Evolutionary conservation across 192 early-diverging fungal genomes (phyloP).

Genomic region (Podila epicladia): DNA sequence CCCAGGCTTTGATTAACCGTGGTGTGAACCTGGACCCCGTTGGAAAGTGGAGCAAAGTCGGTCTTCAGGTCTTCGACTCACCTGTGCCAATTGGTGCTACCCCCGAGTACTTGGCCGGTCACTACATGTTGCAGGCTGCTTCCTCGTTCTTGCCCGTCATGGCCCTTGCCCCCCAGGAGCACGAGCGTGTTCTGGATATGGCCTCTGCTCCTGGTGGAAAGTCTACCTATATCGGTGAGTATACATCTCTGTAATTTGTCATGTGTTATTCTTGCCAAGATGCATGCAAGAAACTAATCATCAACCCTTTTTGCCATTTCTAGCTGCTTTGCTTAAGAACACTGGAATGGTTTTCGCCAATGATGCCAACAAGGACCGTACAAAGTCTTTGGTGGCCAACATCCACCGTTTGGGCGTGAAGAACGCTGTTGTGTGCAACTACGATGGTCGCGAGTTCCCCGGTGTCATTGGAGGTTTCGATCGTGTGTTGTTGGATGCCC

Average conservation of each 20-base stretch:
- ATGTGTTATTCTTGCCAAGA: not conserved
- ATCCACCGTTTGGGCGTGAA: constrained; percentile 89
- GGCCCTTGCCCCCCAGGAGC: constrained; percentile 93
- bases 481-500: constrained; percentile 95
- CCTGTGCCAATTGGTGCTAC: constrained; percentile 95
- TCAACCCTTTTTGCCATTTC: too few species aligned
- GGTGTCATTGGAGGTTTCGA: constrained; percentile 97
- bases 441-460: constrained; percentile 98
- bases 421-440: constrained; percentile 93
- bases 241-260: not conserved
- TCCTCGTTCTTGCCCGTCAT: constrained; percentile 98
- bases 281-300: too few species aligned
- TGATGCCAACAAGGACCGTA: constrained; percentile 94
- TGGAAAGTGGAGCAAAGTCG: constrained; percentile 99
- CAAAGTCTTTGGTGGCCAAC: constrained; percentile 91
- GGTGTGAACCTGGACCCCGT: constrained; percentile 98
- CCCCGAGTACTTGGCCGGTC: constrained; percentile 98
- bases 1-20: constrained; percentile 93
- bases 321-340: constrained; percentile 94
- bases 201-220: constrained; percentile 98
- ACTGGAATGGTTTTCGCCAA: constrained; percentile 98
- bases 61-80: constrained; percentile 95
- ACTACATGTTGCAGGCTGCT: constrained; percentile 99
- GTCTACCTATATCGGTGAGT: constrained; percentile 85
- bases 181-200: constrained; percentile 97